Evolutionary conservation across 257 asterid species (phyloP).

Genomic region (Scutellaria minor): DNA sequence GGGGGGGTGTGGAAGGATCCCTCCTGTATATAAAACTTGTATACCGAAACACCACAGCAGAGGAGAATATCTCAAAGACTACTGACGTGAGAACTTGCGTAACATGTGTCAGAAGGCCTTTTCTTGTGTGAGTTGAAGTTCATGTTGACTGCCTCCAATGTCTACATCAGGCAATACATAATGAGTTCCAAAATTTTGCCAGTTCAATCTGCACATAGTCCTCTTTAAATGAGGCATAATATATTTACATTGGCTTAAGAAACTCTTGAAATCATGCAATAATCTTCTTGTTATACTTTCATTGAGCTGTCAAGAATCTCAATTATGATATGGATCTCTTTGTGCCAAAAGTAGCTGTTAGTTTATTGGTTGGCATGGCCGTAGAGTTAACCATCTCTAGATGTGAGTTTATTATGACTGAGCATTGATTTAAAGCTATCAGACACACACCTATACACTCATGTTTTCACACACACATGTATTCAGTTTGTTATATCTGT

Average conservation of each 20-base stretch:
- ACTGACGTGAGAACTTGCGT: neutral
- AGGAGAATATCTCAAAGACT: conserved; percentile 4
- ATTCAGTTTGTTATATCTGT: neutral
- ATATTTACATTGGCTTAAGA: conserved; percentile 19
- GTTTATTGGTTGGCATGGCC: conserved; percentile 5
- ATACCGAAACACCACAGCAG: neutral
- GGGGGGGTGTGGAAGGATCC: neutral
- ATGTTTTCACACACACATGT: neutral
- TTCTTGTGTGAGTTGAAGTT: conserved; percentile 11
- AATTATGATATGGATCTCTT: neutral
- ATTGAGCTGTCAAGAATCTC: neutral
- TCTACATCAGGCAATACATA: conserved; percentile 4
- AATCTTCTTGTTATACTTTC: neutral
- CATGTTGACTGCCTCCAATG: neutral
- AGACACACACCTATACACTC: neutral
- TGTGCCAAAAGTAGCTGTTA: neutral
- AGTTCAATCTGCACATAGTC: conserved; percentile 11
- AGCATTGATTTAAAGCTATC: conserved; percentile 1
- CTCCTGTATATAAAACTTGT: neutral
- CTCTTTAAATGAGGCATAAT: conserved; percentile 22
- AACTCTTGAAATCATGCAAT: neutral
- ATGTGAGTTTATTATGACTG: neutral
- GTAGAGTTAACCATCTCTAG: conserved; percentile 7
- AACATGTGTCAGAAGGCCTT: conserved; percentile 17
- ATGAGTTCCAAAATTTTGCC: neutral